phyloP scores from a whole-genome alignment of 345 rosid genomes.

The Reutealis trisperma region DNA sequence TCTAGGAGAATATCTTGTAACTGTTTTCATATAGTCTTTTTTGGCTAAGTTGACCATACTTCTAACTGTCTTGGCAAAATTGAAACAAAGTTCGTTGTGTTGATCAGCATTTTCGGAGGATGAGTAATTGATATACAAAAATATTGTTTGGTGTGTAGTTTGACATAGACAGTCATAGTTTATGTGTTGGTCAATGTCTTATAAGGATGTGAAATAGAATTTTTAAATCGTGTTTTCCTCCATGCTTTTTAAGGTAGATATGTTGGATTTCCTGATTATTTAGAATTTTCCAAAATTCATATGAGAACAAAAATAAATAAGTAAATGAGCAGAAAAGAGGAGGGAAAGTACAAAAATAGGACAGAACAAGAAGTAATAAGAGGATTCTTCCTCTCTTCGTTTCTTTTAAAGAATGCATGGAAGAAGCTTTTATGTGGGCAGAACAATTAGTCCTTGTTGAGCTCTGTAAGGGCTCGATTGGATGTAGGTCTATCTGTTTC shows the following conservation, averaged over 20 bases:
- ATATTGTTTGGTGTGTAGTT: neutral
- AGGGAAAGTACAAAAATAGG: neutral
- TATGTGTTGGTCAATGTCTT: neutral
- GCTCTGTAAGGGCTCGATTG: neutral
- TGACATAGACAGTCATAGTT: slow-evolving; percentile 1
- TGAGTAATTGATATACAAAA: neutral
- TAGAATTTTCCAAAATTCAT: neutral
- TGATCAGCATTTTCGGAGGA: too few relatives aligned
- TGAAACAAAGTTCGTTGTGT: neutral
- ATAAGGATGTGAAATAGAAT: neutral
- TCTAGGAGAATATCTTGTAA: too few relatives aligned
- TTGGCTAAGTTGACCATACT: too few relatives aligned
- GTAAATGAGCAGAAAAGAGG: neutral
- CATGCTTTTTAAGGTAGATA: neutral
- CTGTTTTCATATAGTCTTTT: too few relatives aligned
- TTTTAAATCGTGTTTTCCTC: neutral
- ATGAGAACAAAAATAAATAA: neutral
- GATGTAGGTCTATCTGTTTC: neutral
- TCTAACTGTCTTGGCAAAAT: neutral
- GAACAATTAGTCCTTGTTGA: neutral
- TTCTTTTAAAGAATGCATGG: neutral
- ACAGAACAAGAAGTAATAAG: neutral
- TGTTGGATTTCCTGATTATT: neutral
- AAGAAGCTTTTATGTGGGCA: neutral
- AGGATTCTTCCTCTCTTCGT: neutral